Evolutionary conservation across 352 stramenopile species (phyloP).

Genomic region (Phytophthora meadii): DNA sequence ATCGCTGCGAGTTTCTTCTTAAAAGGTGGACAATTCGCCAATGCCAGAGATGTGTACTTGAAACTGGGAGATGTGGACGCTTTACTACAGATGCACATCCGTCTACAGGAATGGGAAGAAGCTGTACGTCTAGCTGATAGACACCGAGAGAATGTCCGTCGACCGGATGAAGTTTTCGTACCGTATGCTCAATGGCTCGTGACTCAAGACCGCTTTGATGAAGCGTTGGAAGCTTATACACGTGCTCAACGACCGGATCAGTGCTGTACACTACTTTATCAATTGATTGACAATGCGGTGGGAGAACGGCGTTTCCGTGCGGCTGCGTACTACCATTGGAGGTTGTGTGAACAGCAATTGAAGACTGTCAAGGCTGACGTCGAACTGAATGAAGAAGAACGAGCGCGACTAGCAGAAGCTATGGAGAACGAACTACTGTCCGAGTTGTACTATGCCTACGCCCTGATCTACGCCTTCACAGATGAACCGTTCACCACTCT

Average conservation of each 20-base stretch:
- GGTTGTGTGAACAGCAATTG: conserved; percentile 88
- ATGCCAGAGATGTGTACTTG: conserved; percentile 82
- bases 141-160: conserved; percentile 77
- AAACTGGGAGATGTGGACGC: conserved; percentile 84
- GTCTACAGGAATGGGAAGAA: conserved; percentile 92
- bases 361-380: conserved; percentile 41
- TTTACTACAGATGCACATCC: conserved; percentile 92
- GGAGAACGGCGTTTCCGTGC: conserved; percentile 88
- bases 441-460: conserved; percentile 95
- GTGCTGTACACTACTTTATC: conserved; percentile 80
- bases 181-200: conserved; percentile 94
- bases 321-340: conserved; percentile 94
- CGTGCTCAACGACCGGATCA: conserved; percentile 84
- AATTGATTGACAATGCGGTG: conserved; percentile 92
- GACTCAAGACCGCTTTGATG: conserved; percentile 92
- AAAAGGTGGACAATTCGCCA: conserved; percentile 76
- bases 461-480: conserved; percentile 93
- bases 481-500: conserved; percentile 95
- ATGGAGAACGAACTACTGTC: conserved; percentile 79
- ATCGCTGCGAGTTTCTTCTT: conserved; percentile 72
- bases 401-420: conserved; percentile 39
- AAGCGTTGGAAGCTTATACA: conserved; percentile 92
- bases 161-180: conserved; percentile 91
- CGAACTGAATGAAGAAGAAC: conserved; percentile 40
- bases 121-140: conserved; percentile 90